Percentiles rank a stretch among this genome's conserved stretches.
Evolutionary conservation across 176 grass and related monocot species (phyloP).

Genomic region (Phoenix dactylifera): DNA sequence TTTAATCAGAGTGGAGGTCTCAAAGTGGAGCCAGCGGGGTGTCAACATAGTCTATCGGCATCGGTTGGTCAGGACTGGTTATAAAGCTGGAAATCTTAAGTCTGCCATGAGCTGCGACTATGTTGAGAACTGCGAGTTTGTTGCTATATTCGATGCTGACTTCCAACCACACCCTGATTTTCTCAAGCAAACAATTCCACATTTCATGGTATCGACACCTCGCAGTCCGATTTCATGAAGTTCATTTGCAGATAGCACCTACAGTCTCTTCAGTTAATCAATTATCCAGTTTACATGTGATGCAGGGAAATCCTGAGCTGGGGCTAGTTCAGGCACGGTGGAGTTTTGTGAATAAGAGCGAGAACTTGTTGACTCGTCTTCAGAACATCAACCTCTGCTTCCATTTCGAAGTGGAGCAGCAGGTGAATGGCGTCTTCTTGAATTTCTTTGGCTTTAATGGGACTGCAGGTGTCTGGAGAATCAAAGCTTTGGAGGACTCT

Average conservation of each 20-base stretch:
- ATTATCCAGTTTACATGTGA: background rate
- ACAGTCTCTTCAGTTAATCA: too few relatives aligned
- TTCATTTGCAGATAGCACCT: too few relatives aligned
- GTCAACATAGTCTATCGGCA: slow-evolving; percentile 65
- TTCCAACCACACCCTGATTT: slow-evolving; percentile 72
- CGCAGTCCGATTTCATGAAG: background rate
- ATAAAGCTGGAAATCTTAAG: slow-evolving; percentile 80
- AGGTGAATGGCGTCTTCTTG: slow-evolving; percentile 61
- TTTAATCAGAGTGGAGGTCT: slow-evolving; percentile 55
- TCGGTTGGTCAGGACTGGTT: slow-evolving; percentile 53
- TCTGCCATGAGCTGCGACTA: slow-evolving; percentile 81
- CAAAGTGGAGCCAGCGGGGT: slow-evolving; percentile 55
- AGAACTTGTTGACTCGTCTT: slow-evolving; percentile 66
- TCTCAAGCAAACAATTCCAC: slow-evolving; percentile 67
- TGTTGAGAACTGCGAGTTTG: slow-evolving; percentile 66
- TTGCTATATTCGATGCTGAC: slow-evolving; percentile 75
- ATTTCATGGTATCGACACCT: slow-evolving; percentile 37
- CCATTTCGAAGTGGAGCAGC: slow-evolving; percentile 83
- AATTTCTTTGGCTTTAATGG: slow-evolving; percentile 85
- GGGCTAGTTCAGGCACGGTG: slow-evolving; percentile 67
- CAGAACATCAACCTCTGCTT: slow-evolving; percentile 77
- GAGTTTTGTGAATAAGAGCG: slow-evolving; percentile 70
- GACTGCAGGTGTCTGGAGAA: slow-evolving; percentile 77
- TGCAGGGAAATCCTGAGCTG: slow-evolving; percentile 59
- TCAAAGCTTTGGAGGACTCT: slow-evolving; percentile 65